phyloP scores from a whole-genome alignment of 352 stramenopile species.

The Pythium vanterpoolii region DNA sequence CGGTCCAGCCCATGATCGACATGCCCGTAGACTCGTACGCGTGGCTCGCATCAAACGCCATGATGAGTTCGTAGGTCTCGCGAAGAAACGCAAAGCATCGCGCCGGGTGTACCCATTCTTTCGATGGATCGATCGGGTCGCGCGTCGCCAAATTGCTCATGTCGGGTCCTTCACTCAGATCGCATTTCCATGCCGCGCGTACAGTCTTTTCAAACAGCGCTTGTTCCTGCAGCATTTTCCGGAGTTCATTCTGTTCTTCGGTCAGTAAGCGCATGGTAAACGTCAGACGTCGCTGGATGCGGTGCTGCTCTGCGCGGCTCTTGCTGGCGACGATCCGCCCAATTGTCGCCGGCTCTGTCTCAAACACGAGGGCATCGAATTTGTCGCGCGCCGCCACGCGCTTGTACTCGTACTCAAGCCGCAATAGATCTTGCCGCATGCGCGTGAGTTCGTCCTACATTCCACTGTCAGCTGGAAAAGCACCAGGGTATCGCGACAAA shows the following conservation, averaged over 20 bases:
- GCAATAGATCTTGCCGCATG: conserved; percentile 55
- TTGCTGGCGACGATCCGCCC: conserved; percentile 11
- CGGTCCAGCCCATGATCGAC: conserved; percentile 53
- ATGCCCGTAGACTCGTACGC: conserved; percentile 14
- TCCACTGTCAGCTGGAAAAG: neutral
- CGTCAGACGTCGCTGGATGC: conserved; percentile 31
- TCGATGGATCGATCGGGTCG: conserved; percentile 16
- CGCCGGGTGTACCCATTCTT: conserved; percentile 20
- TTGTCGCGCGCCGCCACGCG: conserved; percentile 15
- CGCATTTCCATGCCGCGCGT: conserved; percentile 22
- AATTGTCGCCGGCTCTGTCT: conserved; percentile 1
- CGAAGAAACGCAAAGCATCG: conserved; percentile 45
- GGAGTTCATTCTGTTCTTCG: conserved; percentile 35
- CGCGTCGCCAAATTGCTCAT: conserved; percentile 27
- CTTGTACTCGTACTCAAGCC: conserved; percentile 41
- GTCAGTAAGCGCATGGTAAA: conserved; percentile 35
- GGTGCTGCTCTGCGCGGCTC: conserved; percentile 10
- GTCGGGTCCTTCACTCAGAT: conserved; percentile 9
- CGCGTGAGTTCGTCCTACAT: conserved; percentile 28
- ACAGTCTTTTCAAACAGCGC: conserved; percentile 22
- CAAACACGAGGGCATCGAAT: conserved; percentile 7
- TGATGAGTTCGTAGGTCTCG: conserved; percentile 55
- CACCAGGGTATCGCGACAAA: neutral
- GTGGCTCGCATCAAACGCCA: conserved; percentile 16
- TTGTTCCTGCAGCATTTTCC: conserved; percentile 19